These are phyloP conservation scores for Cutaneotrichosporon sp. DNA, from an alignment of 1,284 basidiomycete species.

Conservation along the genomic window DNA sequence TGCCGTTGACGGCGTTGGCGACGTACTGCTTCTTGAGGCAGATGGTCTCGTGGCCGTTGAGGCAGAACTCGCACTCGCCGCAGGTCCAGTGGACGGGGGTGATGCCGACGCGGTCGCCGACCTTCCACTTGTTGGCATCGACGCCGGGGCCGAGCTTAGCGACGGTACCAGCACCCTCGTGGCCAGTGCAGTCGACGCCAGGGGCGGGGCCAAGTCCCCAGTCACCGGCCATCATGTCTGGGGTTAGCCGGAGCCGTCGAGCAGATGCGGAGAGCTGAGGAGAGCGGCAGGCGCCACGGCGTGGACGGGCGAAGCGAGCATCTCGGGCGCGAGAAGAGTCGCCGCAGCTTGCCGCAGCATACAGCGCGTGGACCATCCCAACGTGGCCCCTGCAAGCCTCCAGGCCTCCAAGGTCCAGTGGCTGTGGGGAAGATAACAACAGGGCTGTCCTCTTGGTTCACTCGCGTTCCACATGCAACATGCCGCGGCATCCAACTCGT, in stretches of 20 bases:
- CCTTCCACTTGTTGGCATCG: conserved; percentile 16
- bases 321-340: too few species aligned
- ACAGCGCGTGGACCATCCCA: too few species aligned
- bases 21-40: conserved; percentile 19
- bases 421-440: background rate
- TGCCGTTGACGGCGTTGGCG: conserved; percentile 20
- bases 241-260: conserved; percentile 5
- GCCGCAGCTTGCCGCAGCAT: too few species aligned
- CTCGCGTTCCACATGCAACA: background rate
- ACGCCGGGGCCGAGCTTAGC: conserved; percentile 23
- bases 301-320: too few species aligned
- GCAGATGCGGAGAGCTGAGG: too few species aligned
- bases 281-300: too few species aligned
- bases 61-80: conserved; percentile 26
- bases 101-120: conserved; percentile 24
- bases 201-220: conserved; percentile 13
- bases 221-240: conserved; percentile 24
- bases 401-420: too few species aligned
- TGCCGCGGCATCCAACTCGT: background rate
- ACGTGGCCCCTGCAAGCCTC: too few species aligned
- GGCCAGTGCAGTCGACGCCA: conserved; percentile 25
- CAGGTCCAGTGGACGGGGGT: conserved; percentile 20
- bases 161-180: conserved; percentile 26
- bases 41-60: conserved; percentile 21
- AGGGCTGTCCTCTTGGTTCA: background rate